Base-by-base conservation (phyloP, 495 filamentous ascomycete species). In the Daldinia grandis region DNA sequence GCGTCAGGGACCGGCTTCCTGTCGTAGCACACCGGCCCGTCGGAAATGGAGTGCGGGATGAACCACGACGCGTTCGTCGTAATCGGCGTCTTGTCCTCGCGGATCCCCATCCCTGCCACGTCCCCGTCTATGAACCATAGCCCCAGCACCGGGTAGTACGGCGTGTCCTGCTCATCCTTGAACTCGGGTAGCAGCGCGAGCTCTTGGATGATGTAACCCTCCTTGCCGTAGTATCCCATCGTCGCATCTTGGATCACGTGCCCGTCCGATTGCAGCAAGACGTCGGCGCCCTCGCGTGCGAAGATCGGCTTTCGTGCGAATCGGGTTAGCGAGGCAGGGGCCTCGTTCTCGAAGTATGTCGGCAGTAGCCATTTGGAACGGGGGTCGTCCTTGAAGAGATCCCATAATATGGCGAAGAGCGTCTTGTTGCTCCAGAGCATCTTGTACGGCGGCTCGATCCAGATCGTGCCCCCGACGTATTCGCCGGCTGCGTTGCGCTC, bases 341-440 rank as follows among this genome's bases (percentile, higher is more conserved):
- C 58, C 8, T 61, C 58, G 58, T 35, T 21, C 40, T 61, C 58
- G 28, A 61, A 50, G 58, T 61, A 61, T 3, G 58, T 61, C 6
- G 58, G 58, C 0, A 61, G 58, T 8, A 61, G 58, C 58, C 58
- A 61, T 17, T 35, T 37, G 6, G 58, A 61, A 1, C 58, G 58
- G 0, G 58, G 58, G 58, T 61, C 58, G 42, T 61, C 58, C 17
- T 50, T 50, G 58, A 61, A 61, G 7, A 61, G 42, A n/a, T 50
- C 58, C 58, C 58, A 61, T 1, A 61, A 17, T 17, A 61, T 14
- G 12, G 58, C 58, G 38, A 61, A 61, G 0, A 61, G 58, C 1
- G 58, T 9, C 27, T 61, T 61, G 42, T 61, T 61, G 58, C 58
- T 61, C 58, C 58, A 61, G 38, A 61, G 58, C 58, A 61, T 61